Evolutionary conservation across 345 rosid genomes (phyloP), one percentile per base, ranked within the genome.

Genomic region (Noccaea bulbosa): DNA sequence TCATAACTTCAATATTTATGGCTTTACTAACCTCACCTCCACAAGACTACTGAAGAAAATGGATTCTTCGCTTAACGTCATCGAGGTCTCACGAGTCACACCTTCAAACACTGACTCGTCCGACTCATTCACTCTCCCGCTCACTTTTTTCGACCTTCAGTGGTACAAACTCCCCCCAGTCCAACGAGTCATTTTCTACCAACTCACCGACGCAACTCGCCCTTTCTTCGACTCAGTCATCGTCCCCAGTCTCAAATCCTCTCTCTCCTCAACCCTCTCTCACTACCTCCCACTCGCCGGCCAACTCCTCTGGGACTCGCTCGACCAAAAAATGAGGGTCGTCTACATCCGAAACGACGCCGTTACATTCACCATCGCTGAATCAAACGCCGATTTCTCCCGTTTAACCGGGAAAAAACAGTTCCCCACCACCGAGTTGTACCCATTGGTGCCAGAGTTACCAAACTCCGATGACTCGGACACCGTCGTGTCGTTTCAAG

Each of bases 201-300:
- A 8, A 34, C 63, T 81, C 54, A 8, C 68, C 27, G 14, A 65
- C 11, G 55, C 67, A 43, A 65, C 82, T 35, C 69, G 68, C 0
- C 6, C 67, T n/a, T 65, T 15, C 7, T 81, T 83, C 56, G 24
- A 83, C 80, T 81, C 81, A 2, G 62, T 44, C 8, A 52, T 79
- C 62, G 58, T 81, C 7, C 83, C 83, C 0, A 74, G 56, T 3
- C 83, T 83, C 60, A 79, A 74, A 17, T 40, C 47, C 33, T 79
- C 79, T 41, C 81, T 76, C 3, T 79, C 83, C 2, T 61, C 62
- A 6, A 14, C 76, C 4, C 86, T 85, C 70, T 38, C 56, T 11
- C 78, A 77, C 67, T 79, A 68, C 65, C 83, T 75, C 53, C 86
- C 83, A 17, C 56, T 81, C 34, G 76, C 83, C 3, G 84, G 86